A percentile compares a stretch with the other conserved stretches of the same genome.
Conservation (phyloP, 345 rosid species). For the Eucalyptus cloeziana region DNA sequence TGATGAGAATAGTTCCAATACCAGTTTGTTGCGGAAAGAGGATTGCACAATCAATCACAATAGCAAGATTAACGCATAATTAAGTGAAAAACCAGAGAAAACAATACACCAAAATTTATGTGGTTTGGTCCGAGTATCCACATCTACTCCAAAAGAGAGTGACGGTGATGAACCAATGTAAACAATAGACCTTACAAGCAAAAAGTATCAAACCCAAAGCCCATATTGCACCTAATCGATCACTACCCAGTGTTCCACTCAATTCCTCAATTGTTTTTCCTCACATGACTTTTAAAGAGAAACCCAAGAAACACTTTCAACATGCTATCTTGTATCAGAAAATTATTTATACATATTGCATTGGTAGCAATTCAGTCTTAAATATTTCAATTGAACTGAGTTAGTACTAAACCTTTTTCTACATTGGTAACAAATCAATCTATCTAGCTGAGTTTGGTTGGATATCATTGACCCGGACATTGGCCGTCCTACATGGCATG, state of each 20-base stretch:
- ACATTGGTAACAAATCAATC: no score
- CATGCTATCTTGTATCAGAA: not conserved
- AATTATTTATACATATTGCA: no score
- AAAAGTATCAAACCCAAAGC: not conserved
- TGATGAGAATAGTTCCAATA: not conserved
- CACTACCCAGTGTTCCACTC: not conserved
- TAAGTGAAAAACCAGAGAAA: rapidly evolving
- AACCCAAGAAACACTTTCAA: not conserved
- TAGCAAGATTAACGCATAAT: not conserved
- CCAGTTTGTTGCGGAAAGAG: not conserved
- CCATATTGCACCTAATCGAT: not conserved
- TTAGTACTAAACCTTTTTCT: no score
- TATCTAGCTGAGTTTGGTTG: no score
- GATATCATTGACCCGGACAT: rapidly evolving
- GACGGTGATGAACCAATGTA: not conserved
- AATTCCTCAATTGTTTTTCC: not conserved
- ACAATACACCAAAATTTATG: rapidly evolving
- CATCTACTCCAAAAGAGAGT: not conserved
- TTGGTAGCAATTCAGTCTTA: no score
- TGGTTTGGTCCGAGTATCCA: rapidly evolving
- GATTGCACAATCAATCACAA: not conserved
- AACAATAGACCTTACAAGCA: not conserved
- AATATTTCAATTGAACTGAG: no score
- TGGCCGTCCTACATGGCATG: rapidly evolving
- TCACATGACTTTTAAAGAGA: not conserved